A percentile compares a stretch with the other conserved stretches of the same genome.
Evolutionary conservation across 495 filamentous ascomycete genomes (phyloP).

Genomic region (Aspergillus heteromorphus): DNA sequence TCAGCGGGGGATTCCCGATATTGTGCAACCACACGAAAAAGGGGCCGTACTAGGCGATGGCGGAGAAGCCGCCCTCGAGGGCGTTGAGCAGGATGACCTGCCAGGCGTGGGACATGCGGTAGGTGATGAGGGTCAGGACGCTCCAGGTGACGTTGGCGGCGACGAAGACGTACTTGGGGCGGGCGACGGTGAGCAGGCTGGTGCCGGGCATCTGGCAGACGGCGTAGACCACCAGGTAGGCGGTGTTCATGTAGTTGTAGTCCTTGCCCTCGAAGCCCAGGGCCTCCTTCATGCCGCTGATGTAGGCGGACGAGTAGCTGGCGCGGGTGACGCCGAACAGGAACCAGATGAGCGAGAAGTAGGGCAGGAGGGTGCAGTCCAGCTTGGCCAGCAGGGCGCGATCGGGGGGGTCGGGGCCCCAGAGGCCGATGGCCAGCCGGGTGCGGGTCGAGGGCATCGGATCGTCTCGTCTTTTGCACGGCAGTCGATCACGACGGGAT

Average conservation of each 20-base stretch:
- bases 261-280: conserved; percentile 31
- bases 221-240: conserved; percentile 32
- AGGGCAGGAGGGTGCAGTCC: conserved; percentile 28
- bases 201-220: conserved; percentile 36
- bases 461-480: no score
- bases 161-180: conserved; percentile 33
- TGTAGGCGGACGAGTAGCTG: conserved; percentile 35
- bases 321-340: conserved; percentile 32
- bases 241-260: conserved; percentile 37
- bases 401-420: conserved; percentile 23
- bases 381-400: conserved; percentile 27
- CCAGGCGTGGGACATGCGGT: conserved; percentile 29
- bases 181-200: conserved; percentile 24
- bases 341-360: conserved; percentile 35
- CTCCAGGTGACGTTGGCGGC: conserved; percentile 30
- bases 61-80: conserved; percentile 32
- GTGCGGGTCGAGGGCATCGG: conserved; percentile 10
- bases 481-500: no score
- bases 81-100: conserved; percentile 32
- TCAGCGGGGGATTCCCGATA: neutral
- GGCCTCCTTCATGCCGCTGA: conserved; percentile 34
- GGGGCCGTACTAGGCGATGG: conserved; percentile 28
- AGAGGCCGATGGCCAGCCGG: conserved; percentile 23
- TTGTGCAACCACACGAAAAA: neutral
- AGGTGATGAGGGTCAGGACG: conserved; percentile 29